Conservation (phyloP, 768 basidiomycete species). For the Trametes cubensis region DNA sequence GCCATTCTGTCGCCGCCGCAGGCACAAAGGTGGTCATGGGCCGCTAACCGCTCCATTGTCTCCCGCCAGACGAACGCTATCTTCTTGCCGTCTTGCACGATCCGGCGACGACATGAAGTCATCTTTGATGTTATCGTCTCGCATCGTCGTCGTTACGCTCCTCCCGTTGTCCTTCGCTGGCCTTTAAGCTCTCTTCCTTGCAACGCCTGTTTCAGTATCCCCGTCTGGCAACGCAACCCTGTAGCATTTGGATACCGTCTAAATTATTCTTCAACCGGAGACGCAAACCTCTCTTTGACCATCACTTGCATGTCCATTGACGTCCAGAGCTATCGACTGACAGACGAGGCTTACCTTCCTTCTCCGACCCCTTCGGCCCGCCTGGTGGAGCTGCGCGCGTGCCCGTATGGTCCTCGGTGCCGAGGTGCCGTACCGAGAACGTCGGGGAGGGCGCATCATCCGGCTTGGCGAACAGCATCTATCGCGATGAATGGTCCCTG, state of each 20-base stretch:
- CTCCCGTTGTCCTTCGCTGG: neutral
- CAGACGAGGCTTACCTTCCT: neutral
- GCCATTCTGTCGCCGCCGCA: conserved; percentile 32
- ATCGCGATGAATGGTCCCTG: conserved; percentile 2
- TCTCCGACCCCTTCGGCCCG: neutral
- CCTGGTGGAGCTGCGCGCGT: neutral
- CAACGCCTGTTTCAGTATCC: conserved; percentile 17
- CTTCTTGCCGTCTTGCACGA: conserved; percentile 84
- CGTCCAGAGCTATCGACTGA: neutral
- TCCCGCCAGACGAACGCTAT: conserved; percentile 69
- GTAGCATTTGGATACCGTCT: conserved; percentile 23
- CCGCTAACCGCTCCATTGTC: conserved; percentile 11
- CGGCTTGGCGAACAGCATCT: neutral
- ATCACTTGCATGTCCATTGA: neutral
- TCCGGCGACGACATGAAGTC: conserved; percentile 50
- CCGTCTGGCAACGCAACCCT: conserved; percentile 6
- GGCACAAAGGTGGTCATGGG: conserved; percentile 3
- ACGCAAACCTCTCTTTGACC: neutral
- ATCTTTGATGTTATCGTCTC: neutral
- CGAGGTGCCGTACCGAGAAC: neutral
- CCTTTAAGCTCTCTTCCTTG: neutral
- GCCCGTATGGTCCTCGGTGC: neutral
- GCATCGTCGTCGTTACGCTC: neutral
- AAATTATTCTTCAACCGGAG: conserved; percentile 1
- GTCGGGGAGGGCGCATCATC: neutral